phyloP scores from a whole-genome alignment of 106 monocot species.

The Dioscorea zingiberensis region DNA sequence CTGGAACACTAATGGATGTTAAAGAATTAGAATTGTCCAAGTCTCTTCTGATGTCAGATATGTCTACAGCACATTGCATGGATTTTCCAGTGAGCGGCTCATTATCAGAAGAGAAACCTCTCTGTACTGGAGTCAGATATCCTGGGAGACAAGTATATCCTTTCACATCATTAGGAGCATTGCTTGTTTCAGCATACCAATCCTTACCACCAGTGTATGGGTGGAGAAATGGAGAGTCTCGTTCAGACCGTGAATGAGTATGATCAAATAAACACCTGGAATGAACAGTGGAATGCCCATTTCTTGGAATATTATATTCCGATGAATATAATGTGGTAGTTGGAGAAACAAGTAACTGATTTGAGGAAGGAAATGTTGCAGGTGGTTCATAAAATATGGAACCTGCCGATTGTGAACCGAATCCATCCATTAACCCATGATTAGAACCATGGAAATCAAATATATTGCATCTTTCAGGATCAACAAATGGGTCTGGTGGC shows the following conservation, averaged over 20 bases:
- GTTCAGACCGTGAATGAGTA: slow-evolving; percentile 7
- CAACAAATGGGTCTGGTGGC: slow-evolving; percentile 3
- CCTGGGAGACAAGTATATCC: background rate
- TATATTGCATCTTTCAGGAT: slow-evolving; percentile 1
- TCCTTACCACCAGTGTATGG: slow-evolving; percentile 14
- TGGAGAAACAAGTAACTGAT: too few relatives aligned
- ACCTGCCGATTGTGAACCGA: slow-evolving; percentile 27
- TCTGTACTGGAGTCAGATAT: background rate
- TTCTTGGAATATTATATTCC: too few relatives aligned
- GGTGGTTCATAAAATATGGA: slow-evolving; percentile 10
- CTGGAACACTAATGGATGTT: background rate
- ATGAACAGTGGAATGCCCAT: slow-evolving; percentile 10
- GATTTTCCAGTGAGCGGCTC: background rate
- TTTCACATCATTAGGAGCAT: background rate
- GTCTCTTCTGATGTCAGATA: slow-evolving; percentile 5
- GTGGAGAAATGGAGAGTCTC: slow-evolving; percentile 2
- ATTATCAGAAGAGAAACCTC: slow-evolving; percentile 1
- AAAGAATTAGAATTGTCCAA: too few relatives aligned
- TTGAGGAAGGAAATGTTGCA: slow-evolving; percentile 9
- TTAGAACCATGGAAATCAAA: slow-evolving; percentile 15
- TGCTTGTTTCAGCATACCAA: slow-evolving; percentile 1
- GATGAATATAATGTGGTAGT: too few relatives aligned
- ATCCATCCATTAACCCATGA: slow-evolving; percentile 40
- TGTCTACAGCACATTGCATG: background rate
- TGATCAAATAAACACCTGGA: slow-evolving; percentile 19